These are phyloP conservation scores for Saccharomycopsis olivae DNA, from an alignment of 805 yeast species.

Conservation along the genomic window DNA sequence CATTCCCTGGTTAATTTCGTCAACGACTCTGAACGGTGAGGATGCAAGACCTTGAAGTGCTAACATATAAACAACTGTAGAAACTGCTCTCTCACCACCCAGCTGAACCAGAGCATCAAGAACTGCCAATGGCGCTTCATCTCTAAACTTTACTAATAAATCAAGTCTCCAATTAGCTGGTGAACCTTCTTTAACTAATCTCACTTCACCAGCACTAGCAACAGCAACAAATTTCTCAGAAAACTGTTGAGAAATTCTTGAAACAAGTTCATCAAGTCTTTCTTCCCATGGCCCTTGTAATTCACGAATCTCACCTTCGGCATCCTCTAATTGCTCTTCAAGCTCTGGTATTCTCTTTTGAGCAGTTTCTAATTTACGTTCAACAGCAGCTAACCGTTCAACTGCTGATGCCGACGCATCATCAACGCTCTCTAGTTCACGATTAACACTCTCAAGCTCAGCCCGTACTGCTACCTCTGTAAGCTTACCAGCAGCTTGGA, in stretches of 20 bases:
- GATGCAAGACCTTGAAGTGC: constrained; percentile 80
- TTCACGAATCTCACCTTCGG: constrained; percentile 27
- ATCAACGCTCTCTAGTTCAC: constrained; percentile 30
- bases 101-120: constrained; percentile 86
- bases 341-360: constrained; percentile 21
- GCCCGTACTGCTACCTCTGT: constrained; percentile 29
- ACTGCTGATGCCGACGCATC: constrained; percentile 31
- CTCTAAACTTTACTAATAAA: constrained; percentile 79
- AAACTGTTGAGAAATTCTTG: constrained; percentile 52
- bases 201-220: constrained; percentile 82
- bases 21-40: constrained; percentile 92
- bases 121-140: constrained; percentile 54
- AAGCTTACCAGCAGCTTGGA: constrained; percentile 28
- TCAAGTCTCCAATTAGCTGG: constrained; percentile 75
- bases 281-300: constrained; percentile 50
- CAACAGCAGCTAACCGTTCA: constrained; percentile 25
- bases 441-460: constrained; percentile 34
- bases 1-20: constrained; percentile 98
- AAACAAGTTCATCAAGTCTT: constrained; percentile 41
- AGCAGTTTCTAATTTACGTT: constrained; percentile 20
- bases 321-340: constrained; percentile 19
- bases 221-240: constrained; percentile 55
- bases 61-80: constrained; percentile 84
- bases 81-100: constrained; percentile 96
- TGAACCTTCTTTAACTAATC: constrained; percentile 30